These are phyloP conservation scores for Penicillium diatomitis DNA, from an alignment of 495 filamentous ascomycete genomes.

Conservation along the genomic window DNA sequence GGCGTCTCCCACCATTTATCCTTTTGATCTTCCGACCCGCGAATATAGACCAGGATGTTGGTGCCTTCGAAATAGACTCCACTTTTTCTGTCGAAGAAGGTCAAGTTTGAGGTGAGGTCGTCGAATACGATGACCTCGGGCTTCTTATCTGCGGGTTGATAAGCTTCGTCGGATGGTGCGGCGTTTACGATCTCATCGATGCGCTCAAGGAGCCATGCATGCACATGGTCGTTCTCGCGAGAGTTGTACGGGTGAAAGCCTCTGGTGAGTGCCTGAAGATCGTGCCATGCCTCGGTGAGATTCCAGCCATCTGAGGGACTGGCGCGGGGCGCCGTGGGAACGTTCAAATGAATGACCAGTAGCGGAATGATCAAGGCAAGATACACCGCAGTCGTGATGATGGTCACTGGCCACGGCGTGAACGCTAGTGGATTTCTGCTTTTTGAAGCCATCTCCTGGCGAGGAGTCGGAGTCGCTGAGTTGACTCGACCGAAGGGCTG, in stretches of 20 bases:
- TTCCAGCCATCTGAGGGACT: slow-evolving; percentile 52
- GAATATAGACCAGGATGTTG: slow-evolving; percentile 87
- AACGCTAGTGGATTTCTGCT: slow-evolving; percentile 51
- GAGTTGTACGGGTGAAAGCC: slow-evolving; percentile 86
- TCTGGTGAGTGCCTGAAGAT: slow-evolving; percentile 65
- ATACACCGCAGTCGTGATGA: slow-evolving; percentile 62
- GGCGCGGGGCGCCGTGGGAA: slow-evolving; percentile 59
- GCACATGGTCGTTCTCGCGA: slow-evolving; percentile 68
- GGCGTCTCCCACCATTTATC: slow-evolving; percentile 54
- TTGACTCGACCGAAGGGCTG: too few species aligned
- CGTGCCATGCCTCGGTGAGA: slow-evolving; percentile 75
- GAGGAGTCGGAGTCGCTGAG: not conserved
- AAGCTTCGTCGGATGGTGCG: slow-evolving; percentile 29
- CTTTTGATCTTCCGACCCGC: slow-evolving; percentile 62
- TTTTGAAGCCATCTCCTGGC: slow-evolving; percentile 23
- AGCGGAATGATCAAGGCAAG: slow-evolving; percentile 60
- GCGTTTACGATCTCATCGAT: slow-evolving; percentile 56
- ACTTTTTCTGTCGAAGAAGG: slow-evolving; percentile 32
- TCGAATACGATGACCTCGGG: slow-evolving; percentile 59
- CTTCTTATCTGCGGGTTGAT: slow-evolving; percentile 16
- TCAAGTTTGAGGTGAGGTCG: slow-evolving; percentile 73
- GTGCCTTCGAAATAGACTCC: slow-evolving; percentile 79
- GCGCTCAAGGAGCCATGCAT: slow-evolving; percentile 64
- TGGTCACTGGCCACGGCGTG: slow-evolving; percentile 58
- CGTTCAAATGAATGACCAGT: slow-evolving; percentile 62